Percentiles rank a stretch among this genome's conserved stretches.
These are phyloP conservation scores for Viola pubescens DNA, from an alignment of 441 rosid genomes.

Conservation along the genomic window DNA sequence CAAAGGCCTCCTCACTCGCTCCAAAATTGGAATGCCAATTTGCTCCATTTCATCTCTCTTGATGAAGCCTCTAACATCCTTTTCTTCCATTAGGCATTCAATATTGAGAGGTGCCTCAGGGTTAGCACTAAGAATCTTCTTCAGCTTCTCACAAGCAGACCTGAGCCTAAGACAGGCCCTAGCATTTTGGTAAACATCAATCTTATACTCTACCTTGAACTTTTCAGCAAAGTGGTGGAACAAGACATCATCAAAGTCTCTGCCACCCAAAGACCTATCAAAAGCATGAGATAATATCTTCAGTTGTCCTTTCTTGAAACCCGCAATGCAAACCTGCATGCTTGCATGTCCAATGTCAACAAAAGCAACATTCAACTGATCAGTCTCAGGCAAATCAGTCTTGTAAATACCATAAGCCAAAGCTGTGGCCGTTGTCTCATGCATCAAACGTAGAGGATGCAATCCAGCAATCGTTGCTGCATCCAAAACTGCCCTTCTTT, in stretches of 20 bases:
- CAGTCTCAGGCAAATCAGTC: conserved; percentile 87
- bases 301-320: conserved; percentile 78
- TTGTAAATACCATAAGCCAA: conserved; percentile 95
- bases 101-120: conserved; percentile 83
- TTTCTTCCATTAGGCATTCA: conserved; percentile 96
- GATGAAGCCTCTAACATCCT: conserved; percentile 78
- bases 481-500: conserved; percentile 88
- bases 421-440: conserved; percentile 93
- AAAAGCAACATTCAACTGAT: conserved; percentile 78
- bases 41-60: conserved; percentile 92
- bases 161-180: conserved; percentile 83
- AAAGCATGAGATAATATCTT: conserved; percentile 68
- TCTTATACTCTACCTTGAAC: conserved; percentile 82
- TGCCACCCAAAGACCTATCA: conserved; percentile 80
- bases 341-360: conserved; percentile 90
- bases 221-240: conserved; percentile 72
- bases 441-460: conserved; percentile 75
- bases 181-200: conserved; percentile 82
- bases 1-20: conserved; percentile 81
- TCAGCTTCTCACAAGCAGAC: conserved; percentile 79
- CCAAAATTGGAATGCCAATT: conserved; percentile 74
- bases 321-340: conserved; percentile 94
- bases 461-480: conserved; percentile 95
- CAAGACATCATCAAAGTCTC: conserved; percentile 88
- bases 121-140: conserved; percentile 93